A percentile compares a stretch with the other conserved stretches of the same genome.
Evolutionary conservation across 2,329 filamentous ascomycete genomes (phyloP).

Genomic region (Fusarium floridanum): DNA sequence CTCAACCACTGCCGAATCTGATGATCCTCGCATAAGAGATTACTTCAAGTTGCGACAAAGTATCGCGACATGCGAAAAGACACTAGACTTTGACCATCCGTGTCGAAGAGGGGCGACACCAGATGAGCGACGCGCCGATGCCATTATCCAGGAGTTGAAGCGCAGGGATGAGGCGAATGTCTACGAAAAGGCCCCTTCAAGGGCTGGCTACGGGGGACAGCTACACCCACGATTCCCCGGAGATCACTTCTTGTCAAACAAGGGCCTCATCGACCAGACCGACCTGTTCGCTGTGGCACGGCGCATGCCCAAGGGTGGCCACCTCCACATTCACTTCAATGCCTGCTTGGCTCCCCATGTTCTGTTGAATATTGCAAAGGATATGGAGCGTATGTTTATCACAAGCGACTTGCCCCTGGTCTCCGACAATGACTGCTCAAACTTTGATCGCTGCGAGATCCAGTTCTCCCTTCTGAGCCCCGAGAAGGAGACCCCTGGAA

Average conservation of each 20-base stretch:
- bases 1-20: constrained; percentile 9
- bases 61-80: constrained; percentile 50
- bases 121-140: constrained; percentile 55
- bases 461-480: constrained; percentile 67
- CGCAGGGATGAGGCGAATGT: constrained; percentile 52
- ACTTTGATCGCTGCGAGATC: constrained; percentile 69
- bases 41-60: constrained; percentile 51
- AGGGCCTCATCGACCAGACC: constrained; percentile 67
- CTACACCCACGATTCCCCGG: constrained; percentile 60
- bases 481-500: constrained; percentile 52
- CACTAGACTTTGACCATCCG: constrained; percentile 56
- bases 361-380: constrained; percentile 68
- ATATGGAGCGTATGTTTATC: constrained; percentile 76
- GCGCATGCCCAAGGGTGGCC: constrained; percentile 76
- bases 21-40: constrained; percentile 26
- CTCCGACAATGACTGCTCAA: constrained; percentile 53
- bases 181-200: constrained; percentile 51
- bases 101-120: constrained; percentile 50
- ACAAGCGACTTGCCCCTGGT: constrained; percentile 67
- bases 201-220: constrained; percentile 58
- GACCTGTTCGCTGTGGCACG: constrained; percentile 68
- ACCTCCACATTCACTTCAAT: constrained; percentile 84
- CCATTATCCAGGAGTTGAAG: constrained; percentile 56
- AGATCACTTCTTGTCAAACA: constrained; percentile 71
- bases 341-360: constrained; percentile 74